Conservation (phyloP, 257 asterid genomes). For the Solanum corneliomulleri region DNA sequence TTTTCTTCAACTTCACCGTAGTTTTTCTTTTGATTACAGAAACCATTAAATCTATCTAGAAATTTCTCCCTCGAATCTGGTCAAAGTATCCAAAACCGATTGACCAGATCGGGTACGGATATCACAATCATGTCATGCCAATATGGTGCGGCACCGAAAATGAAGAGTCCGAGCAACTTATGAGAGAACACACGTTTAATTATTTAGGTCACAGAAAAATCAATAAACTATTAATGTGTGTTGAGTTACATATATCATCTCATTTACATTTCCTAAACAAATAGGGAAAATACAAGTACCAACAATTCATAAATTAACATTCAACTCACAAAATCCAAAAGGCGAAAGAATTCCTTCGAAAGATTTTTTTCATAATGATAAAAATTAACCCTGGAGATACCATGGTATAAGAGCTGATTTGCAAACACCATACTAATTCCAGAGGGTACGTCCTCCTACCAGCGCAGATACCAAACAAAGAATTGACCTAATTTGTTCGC, state of each 20-base stretch:
- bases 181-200: background rate
- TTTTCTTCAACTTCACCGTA: background rate
- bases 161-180: background rate
- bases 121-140: background rate
- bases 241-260: background rate
- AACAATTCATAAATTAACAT: background rate
- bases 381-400: background rate
- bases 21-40: background rate
- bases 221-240: background rate
- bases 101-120: background rate
- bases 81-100: background rate
- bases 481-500: background rate
- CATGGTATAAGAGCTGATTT: background rate
- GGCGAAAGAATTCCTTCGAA: background rate
- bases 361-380: background rate
- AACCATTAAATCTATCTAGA: background rate
- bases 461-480: background rate
- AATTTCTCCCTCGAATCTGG: background rate
- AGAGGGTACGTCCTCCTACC: background rate
- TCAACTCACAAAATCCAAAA: background rate
- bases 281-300: background rate
- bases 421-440: background rate
- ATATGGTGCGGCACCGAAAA: background rate
- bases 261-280: background rate
- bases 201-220: background rate